Evolutionary conservation across 257 asterid genomes (phyloP), one percentile per base, ranked within the genome.

Genomic region (Dorcoceras hygrometricum): DNA sequence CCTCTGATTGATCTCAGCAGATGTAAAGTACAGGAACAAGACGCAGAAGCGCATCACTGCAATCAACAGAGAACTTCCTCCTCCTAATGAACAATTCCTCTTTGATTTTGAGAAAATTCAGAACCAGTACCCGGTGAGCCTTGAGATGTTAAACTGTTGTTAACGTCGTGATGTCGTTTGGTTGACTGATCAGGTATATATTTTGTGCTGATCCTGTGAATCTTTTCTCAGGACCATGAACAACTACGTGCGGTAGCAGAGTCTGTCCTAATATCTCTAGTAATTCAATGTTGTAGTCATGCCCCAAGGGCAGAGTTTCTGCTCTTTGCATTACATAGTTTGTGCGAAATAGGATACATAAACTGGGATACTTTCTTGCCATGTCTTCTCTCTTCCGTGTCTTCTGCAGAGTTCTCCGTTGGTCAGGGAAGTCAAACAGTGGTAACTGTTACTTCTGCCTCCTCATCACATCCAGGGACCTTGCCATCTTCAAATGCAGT

Each of bases 321-420:
- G 77, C 96, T 86, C 74, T 93, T 88, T 76, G 96, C 96, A 62
- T 63, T 93, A 69, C 89, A 86, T 66, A 79, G 87, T 77, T 80
- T 93, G 79, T 90, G 86, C 75, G 77, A 76, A 69, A 84, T 87
- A 71, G 88, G 85, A 43, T 84, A 63, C 81, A 85, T 90, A 82
- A 84, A 93, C 68, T 93, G 99, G 99, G 99, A 90, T 77, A 75
- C 95, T 1, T 88, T 93, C 81, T 75, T 93, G 83, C 96, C 97
- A 0, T 85, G 86, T 72, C 96, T 93, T 73, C 96, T 93, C 43
- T 88, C 96, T 72, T 85, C 96, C 20, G 87, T 88, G 74, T 81
- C 95, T 76, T 82, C 95, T 56, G 89, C 92, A 20, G 96, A 93
- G 82, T 71, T 72, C 43, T 88, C 95, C 18, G 67, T 71, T 74